These are phyloP conservation scores for Diplodia corticola DNA, from an alignment of 2,329 filamentous ascomycete species.

Conservation along the genomic window DNA sequence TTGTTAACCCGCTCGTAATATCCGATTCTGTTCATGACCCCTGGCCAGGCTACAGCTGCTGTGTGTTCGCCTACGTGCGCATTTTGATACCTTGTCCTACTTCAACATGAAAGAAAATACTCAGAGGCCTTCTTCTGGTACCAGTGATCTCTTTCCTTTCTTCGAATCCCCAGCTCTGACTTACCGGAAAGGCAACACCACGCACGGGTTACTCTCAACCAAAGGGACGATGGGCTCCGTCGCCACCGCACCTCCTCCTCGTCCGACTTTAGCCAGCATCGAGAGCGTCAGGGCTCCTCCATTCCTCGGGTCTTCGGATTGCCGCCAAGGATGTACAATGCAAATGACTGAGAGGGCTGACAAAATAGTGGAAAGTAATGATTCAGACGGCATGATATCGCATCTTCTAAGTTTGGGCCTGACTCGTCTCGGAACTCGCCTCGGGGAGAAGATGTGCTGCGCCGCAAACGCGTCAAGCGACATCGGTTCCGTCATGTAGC, in stretches of 20 bases:
- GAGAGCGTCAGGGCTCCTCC: not conserved
- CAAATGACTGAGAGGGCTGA: not conserved
- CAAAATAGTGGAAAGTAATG: not conserved
- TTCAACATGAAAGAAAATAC: not conserved
- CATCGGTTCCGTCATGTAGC: not conserved
- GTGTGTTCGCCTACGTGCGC: not conserved
- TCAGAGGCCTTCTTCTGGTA: not conserved
- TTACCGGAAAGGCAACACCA: not conserved
- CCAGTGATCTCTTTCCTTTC: not conserved
- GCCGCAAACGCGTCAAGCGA: not conserved
- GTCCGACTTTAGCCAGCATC: not conserved
- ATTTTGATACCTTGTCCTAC: not conserved
- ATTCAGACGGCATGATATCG: not conserved
- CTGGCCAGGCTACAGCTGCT: not conserved
- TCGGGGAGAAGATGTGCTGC: not conserved
- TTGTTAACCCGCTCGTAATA: slow-evolving; percentile 6
- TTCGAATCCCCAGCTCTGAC: not conserved
- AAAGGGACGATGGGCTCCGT: not conserved
- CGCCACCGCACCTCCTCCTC: not conserved
- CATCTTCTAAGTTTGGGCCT: not conserved
- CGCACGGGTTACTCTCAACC: not conserved
- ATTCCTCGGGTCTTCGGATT: too few species aligned
- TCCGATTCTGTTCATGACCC: not conserved
- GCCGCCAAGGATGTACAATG: too few species aligned
- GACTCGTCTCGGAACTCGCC: not conserved